Percentiles rank a stretch among this genome's conserved stretches.
Conservation (phyloP, 106 monocot genomes). For the Dioscorea dumetorum region DNA sequence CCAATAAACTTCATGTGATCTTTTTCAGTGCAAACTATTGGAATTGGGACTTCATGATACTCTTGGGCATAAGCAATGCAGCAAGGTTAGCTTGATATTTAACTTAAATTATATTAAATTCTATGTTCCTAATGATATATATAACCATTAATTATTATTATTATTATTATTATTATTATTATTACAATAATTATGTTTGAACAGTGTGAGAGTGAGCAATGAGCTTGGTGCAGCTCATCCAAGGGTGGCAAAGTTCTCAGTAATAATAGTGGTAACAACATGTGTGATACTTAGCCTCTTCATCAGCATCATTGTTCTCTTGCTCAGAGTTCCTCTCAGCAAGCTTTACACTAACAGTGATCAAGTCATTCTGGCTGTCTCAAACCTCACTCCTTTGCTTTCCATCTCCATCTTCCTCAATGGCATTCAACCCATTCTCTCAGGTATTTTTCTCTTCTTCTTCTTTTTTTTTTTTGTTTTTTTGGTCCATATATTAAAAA, state of each 20-base stretch:
- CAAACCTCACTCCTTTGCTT: constrained; percentile 42
- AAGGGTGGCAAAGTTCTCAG: constrained; percentile 47
- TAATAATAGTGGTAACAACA: constrained; percentile 36
- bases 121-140: too few relatives aligned
- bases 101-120: too few relatives aligned
- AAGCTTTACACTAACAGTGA: constrained; percentile 57
- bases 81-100: too few relatives aligned
- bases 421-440: constrained; percentile 76
- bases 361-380: constrained; percentile 29
- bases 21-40: constrained; percentile 48
- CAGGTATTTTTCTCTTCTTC: too few relatives aligned
- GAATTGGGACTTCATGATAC: constrained; percentile 59
- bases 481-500: too few relatives aligned
- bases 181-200: not conserved
- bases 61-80: constrained; percentile 57
- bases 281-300: constrained; percentile 30
- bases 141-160: too few relatives aligned
- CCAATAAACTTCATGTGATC: too few relatives aligned
- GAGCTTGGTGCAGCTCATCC: constrained; percentile 76
- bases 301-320: constrained; percentile 27
- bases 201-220: constrained; percentile 60
- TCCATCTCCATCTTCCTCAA: constrained; percentile 67
- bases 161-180: not conserved
- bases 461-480: too few relatives aligned
- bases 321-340: constrained; percentile 34